Percentiles rank a stretch among this genome's conserved stretches.
These are phyloP conservation scores for Dryas drummondii DNA, from an alignment of 306 rosid species.

Conservation along the genomic window DNA sequence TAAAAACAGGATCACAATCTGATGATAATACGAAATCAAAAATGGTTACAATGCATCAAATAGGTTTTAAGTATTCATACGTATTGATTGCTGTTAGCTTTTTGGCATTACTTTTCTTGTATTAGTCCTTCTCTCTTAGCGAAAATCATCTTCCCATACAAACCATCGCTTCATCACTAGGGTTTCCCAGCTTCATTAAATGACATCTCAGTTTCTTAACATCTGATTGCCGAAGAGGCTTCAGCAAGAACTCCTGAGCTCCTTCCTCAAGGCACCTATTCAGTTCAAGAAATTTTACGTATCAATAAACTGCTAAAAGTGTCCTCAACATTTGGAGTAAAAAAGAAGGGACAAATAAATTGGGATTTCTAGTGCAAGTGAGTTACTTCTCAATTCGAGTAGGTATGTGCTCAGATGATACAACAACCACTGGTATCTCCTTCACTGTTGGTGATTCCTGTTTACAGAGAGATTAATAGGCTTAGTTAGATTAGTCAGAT, in stretches of 20 bases:
- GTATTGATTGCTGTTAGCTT: background rate
- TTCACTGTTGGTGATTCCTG: slow-evolving; percentile 36
- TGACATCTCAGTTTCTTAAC: slow-evolving; percentile 19
- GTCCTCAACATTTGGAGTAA: no score
- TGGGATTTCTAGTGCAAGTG: background rate
- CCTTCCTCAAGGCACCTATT: slow-evolving; percentile 39
- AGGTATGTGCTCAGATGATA: slow-evolving; percentile 31
- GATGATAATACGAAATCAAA: background rate
- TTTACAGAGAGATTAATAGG: background rate
- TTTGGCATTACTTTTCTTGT: background rate
- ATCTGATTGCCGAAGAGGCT: slow-evolving; percentile 34
- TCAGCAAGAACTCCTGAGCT: slow-evolving; percentile 33
- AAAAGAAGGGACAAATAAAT: background rate
- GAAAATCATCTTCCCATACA: slow-evolving; percentile 20
- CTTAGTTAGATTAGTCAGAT: background rate
- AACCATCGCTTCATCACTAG: slow-evolving; percentile 16
- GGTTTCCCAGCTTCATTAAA: slow-evolving; percentile 15
- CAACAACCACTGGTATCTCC: slow-evolving; percentile 29
- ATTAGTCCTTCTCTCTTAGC: background rate
- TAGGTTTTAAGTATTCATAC: background rate
- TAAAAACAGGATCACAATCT: background rate
- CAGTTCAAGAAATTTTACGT: background rate
- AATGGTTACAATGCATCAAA: background rate
- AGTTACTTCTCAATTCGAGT: slow-evolving; percentile 29
- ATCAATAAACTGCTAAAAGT: background rate